Evolutionary conservation across 2,329 filamentous ascomycete species (phyloP), one percentile per base, ranked within the genome.

Genomic region (Aplosporella prunicola): DNA sequence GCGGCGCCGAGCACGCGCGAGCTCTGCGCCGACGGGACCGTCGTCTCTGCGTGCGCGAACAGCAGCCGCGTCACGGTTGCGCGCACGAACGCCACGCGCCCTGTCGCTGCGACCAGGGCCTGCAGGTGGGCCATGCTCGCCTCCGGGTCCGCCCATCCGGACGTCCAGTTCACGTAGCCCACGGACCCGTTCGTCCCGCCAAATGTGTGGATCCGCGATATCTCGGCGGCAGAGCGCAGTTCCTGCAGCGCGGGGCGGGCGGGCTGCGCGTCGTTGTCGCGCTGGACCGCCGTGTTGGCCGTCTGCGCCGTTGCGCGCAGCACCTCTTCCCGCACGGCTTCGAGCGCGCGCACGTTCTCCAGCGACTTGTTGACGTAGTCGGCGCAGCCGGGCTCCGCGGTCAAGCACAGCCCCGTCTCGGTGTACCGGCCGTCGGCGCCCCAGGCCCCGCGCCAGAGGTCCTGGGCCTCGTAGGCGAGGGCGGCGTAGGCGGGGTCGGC

Each of bases 111-210:
- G 16, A 78, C 72, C 36, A 67, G 61, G 28, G 64, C 52, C 40
- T 74, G 69, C 11, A 83, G 56, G 68, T 74, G 82, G 29, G 66
- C 58, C 77, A 89, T 83, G 10, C 71, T 74, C 30, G 69, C 72
- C 44, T 78, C 79, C 0, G 85, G 84, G 53, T 93, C 73, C 2
- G 81, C 84, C 86, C 86, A 93, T 5, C 86, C 86, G 25, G 78
- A 81, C 18, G 70, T 67, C 36, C 69, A 68, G 56, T 93, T 93
- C 37, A 82, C 60, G 58, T 88, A 93, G 15, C 80, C 84, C 45
- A 68, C 77, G 44, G 68, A 70, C 10, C 76, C 83, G 20, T 68
- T 69, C 41, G 43, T 48, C 8, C 60, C 60, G 11, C 63, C 61
- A 18, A 63, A 57, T 2, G 63, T 60, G 22, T 62, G 62, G 5